Percentiles rank a stretch among this genome's conserved stretches.
phyloP scores from a whole-genome alignment of 2,329 filamentous ascomycete genomes.

The Botrytis cinerea region DNA sequence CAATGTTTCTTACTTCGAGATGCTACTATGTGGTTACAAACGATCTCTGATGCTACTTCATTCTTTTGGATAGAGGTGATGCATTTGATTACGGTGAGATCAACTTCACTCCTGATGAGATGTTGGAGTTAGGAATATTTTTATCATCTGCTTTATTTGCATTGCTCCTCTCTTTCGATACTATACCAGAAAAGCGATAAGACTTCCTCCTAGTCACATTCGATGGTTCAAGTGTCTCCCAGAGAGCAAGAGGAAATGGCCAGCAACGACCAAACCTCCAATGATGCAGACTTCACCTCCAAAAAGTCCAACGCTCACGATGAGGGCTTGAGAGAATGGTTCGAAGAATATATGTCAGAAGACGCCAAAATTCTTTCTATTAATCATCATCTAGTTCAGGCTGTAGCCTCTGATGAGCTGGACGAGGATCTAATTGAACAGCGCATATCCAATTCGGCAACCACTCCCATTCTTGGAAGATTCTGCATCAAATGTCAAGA shows the following conservation, averaged over 20 bases:
- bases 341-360: not conserved
- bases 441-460: not conserved
- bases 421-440: not conserved
- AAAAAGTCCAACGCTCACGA: not conserved
- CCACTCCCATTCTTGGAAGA: not conserved
- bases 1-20: not conserved
- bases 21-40: accelerated
- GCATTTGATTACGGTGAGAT: not conserved
- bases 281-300: accelerated
- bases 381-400: not conserved
- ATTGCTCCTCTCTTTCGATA: accelerated
- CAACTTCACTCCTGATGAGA: not conserved
- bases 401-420: not conserved
- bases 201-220: too few species aligned
- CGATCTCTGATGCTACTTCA: accelerated
- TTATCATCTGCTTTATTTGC: accelerated
- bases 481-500: not conserved
- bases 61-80: not conserved
- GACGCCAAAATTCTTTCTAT: too few species aligned
- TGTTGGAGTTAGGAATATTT: not conserved
- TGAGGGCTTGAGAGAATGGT: not conserved
- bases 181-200: too few species aligned
- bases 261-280: accelerated
- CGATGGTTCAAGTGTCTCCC: too few species aligned
- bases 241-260: too few species aligned